phyloP scores from a whole-genome alignment of 2,329 filamentous ascomycete genomes.

The Aureobasidium sp. region DNA sequence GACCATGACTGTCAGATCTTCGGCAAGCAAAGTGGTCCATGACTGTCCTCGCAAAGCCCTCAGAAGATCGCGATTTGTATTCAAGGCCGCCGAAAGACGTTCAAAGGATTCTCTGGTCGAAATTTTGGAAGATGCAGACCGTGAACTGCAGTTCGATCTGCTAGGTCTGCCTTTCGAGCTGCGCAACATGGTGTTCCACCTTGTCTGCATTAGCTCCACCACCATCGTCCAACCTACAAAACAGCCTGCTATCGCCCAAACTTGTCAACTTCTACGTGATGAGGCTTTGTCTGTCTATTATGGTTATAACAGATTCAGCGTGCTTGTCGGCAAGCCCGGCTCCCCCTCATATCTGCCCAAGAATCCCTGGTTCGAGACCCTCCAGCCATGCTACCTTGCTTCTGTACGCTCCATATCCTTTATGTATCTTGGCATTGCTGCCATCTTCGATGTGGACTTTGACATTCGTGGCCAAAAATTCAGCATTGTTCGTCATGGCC shows the following conservation, averaged over 20 bases:
- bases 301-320: not conserved
- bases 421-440: not conserved
- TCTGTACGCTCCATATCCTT: not conserved
- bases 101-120: not conserved
- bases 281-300: not conserved
- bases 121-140: not conserved
- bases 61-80: not conserved
- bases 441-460: not conserved
- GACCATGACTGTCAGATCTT: not conserved
- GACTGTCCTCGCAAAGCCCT: too few species aligned
- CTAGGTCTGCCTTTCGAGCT: not conserved
- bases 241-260: not conserved
- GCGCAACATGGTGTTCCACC: not conserved
- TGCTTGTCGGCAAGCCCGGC: not conserved
- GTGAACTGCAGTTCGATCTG: not conserved
- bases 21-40: not conserved
- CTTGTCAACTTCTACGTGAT: not conserved
- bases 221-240: not conserved
- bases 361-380: not conserved
- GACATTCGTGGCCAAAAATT: not conserved
- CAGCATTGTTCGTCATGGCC: not conserved
- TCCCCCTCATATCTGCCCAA: not conserved
- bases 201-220: not conserved
- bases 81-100: not conserved
- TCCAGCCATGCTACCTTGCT: not conserved